These are phyloP conservation scores for Hymenoscyphus fructigenus DNA, from an alignment of 2,329 filamentous ascomycete species.

Conservation along the genomic window DNA sequence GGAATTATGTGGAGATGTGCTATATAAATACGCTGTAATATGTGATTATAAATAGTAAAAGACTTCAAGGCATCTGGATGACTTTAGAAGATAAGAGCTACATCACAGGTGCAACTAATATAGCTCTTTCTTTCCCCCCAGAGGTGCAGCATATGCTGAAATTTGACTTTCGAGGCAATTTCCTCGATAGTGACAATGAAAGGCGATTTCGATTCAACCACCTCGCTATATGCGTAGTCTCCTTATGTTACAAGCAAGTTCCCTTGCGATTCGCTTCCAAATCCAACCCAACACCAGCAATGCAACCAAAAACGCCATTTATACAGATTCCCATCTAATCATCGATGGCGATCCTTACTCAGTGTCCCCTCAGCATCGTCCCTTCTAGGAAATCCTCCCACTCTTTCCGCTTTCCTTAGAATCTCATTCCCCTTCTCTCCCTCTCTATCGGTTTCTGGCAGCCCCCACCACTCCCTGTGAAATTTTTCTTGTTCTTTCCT, in stretches of 20 bases:
- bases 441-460: conserved; percentile 57
- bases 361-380: conserved; percentile 36
- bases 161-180: background rate
- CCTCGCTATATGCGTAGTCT: background rate
- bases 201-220: background rate
- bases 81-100: too few species aligned
- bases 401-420: conserved; percentile 53
- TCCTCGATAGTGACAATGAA: background rate
- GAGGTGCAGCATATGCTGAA: too few species aligned
- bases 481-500: conserved; percentile 64
- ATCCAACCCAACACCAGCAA: conserved; percentile 12
- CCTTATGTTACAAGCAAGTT: conserved; percentile 4
- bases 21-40: too few species aligned
- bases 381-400: conserved; percentile 52
- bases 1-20: too few species aligned
- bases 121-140: too few species aligned
- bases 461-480: conserved; percentile 66
- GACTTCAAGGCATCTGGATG: too few species aligned
- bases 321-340: conserved; percentile 15
- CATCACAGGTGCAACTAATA: too few species aligned
- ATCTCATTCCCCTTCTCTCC: conserved; percentile 55
- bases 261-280: background rate
- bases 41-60: too few species aligned
- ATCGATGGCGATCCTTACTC: conserved; percentile 39
- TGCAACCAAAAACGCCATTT: conserved; percentile 13